Evolutionary conservation across 352 stramenopile genomes (phyloP).

Genomic region (Phytophthora melonis): DNA sequence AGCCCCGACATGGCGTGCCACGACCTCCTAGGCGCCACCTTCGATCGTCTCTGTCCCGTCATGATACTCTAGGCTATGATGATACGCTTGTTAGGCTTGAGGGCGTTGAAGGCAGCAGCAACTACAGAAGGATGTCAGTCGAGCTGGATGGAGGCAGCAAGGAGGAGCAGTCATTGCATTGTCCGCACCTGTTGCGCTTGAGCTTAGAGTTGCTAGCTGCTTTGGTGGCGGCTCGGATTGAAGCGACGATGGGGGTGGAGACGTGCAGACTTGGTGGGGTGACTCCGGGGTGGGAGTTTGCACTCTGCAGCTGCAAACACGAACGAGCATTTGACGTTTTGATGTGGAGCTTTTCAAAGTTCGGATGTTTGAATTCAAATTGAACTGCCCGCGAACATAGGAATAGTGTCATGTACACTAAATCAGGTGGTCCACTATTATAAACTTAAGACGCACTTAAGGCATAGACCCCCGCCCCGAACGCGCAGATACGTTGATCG

Average conservation of each 20-base stretch:
- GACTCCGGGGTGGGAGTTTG: constrained; percentile 36
- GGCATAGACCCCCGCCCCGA: background rate
- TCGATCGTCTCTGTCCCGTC: constrained; percentile 42
- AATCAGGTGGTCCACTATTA: background rate
- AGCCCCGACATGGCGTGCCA: constrained; percentile 42
- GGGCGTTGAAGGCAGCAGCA: background rate
- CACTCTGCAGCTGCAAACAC: constrained; percentile 23
- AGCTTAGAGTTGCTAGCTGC: background rate
- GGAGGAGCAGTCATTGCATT: background rate
- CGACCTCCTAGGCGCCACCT: constrained; percentile 49
- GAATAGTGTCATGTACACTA: background rate
- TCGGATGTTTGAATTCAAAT: constrained; percentile 49
- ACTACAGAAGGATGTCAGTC: background rate
- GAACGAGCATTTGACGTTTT: background rate
- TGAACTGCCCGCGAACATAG: constrained; percentile 8
- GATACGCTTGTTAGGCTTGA: background rate
- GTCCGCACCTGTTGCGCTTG: background rate
- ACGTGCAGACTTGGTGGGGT: constrained; percentile 3
- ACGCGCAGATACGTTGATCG: no score
- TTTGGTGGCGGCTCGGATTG: background rate
- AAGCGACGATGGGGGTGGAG: background rate
- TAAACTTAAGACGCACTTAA: constrained; percentile 2
- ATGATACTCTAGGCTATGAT: constrained; percentile 15
- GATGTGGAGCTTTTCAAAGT: constrained; percentile 11
- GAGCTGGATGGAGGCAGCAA: background rate